These are phyloP conservation scores for Tremella fuciformis DNA, from an alignment of 768 basidiomycete genomes.

Conservation along the genomic window DNA sequence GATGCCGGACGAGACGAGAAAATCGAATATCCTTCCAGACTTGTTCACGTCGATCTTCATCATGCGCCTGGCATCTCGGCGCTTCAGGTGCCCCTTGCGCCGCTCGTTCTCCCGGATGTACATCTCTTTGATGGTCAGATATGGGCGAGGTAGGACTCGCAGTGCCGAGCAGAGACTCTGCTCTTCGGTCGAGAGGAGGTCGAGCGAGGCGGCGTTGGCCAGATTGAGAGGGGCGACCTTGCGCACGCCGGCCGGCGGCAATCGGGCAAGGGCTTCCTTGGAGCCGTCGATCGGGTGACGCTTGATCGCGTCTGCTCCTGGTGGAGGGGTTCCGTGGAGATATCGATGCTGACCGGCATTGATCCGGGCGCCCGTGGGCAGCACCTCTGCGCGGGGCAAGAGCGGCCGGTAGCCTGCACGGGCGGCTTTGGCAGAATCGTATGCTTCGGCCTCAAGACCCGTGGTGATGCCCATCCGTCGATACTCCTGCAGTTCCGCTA, in stretches of 20 bases:
- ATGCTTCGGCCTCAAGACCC: conserved; percentile 84
- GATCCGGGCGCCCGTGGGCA: conserved; percentile 31
- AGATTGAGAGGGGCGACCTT: conserved; percentile 68
- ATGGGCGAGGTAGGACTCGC: conserved; percentile 90
- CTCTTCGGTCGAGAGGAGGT: conserved; percentile 83
- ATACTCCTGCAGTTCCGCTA: conserved; percentile 86
- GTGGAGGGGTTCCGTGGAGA: conserved; percentile 38
- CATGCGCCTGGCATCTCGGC: conserved; percentile 78
- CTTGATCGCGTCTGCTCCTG: conserved; percentile 25
- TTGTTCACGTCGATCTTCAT: conserved; percentile 93
- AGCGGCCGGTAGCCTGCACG: conserved; percentile 44
- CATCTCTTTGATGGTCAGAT: conserved; percentile 91
- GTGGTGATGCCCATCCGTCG: conserved; percentile 80
- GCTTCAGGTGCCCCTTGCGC: conserved; percentile 78
- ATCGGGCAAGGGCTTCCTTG: not conserved
- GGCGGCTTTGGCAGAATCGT: conserved; percentile 69
- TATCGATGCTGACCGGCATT: conserved; percentile 45
- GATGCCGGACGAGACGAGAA: conserved; percentile 74
- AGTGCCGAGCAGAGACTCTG: conserved; percentile 82
- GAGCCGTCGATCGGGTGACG: conserved; percentile 3
- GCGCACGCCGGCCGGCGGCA: not conserved
- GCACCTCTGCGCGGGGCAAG: conserved; percentile 23
- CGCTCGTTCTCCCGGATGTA: conserved; percentile 89
- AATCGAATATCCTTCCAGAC: conserved; percentile 88
- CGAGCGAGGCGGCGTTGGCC: conserved; percentile 81